These are phyloP conservation scores for Vigna reflexopilosa DNA, from an alignment of 306 rosid genomes.

Conservation along the genomic window DNA sequence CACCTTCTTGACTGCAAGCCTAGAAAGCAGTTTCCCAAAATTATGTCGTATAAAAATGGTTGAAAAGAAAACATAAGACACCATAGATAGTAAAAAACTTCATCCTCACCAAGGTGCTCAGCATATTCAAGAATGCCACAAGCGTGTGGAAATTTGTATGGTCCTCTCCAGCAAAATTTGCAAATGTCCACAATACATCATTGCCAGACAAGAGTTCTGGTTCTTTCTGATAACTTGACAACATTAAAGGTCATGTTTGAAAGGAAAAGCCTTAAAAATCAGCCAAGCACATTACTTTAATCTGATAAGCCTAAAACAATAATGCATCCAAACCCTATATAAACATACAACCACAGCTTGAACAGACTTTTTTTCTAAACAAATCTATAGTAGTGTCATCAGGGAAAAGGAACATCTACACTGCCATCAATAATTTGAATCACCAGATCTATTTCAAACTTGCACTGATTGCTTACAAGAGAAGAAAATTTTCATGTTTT, in stretches of 20 bases:
- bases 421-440: conserved; percentile 20
- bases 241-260: conserved; percentile 46
- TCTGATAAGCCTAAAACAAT: conserved; percentile 14
- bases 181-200: conserved; percentile 97
- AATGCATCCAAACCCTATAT: conserved; percentile 27
- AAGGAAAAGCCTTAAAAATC: conserved; percentile 17
- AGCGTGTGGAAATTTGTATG: conserved; percentile 93
- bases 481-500: conserved; percentile 5
- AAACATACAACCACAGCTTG: conserved; percentile 6
- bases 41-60: conserved; percentile 9
- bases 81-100: conserved; percentile 28
- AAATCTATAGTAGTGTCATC: conserved; percentile 16
- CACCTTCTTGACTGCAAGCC: conserved; percentile 97
- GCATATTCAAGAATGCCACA: conserved; percentile 94
- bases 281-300: conserved; percentile 23
- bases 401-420: conserved; percentile 9
- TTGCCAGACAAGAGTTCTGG: conserved; percentile 93
- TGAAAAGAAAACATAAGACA: conserved; percentile 16
- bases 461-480: conserved; percentile 16
- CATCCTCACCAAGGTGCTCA: conserved; percentile 86
- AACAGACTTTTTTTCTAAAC: background rate
- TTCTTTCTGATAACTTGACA: conserved; percentile 71
- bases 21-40: conserved; percentile 47
- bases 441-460: conserved; percentile 29
- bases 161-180: conserved; percentile 97